Evolutionary conservation across 2,329 filamentous ascomycete genomes (phyloP).

Genomic region (Scytalidium sp.): DNA sequence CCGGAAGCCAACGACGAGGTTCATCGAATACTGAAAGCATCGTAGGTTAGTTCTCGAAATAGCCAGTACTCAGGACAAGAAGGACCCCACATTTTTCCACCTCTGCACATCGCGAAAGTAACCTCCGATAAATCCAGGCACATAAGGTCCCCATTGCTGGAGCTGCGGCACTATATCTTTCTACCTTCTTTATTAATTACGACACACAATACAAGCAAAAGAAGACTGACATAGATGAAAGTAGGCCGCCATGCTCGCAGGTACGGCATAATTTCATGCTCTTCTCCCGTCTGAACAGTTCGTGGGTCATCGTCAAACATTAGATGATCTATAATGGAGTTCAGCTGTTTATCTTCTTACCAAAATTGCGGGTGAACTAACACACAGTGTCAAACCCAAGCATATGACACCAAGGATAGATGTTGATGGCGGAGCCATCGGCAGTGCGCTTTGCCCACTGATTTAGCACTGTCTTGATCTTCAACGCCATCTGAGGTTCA

Average conservation of each 20-base stretch:
- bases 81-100: slow-evolving; percentile 4
- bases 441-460: slow-evolving; percentile 2
- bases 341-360: too few species aligned
- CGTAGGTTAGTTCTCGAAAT: not conserved
- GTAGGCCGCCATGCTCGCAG: slow-evolving; percentile 5
- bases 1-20: too few species aligned
- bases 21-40: too few species aligned
- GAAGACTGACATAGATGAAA: slow-evolving; percentile 8
- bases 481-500: slow-evolving; percentile 4
- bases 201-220: too few species aligned
- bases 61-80: not conserved
- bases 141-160: slow-evolving; percentile 1
- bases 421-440: slow-evolving; percentile 2
- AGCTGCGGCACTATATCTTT: slow-evolving; percentile 5
- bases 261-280: slow-evolving; percentile 6
- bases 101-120: slow-evolving; percentile 3
- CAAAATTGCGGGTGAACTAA: slow-evolving; percentile 2
- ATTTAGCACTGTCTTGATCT: slow-evolving; percentile 5
- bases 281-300: slow-evolving; percentile 2
- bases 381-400: slow-evolving; percentile 6
- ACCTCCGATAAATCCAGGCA: slow-evolving; percentile 3
- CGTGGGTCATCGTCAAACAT: slow-evolving; percentile 9
- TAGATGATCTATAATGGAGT: slow-evolving; percentile 6
- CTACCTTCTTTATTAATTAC: too few species aligned
- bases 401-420: slow-evolving; percentile 6